Base-by-base conservation (phyloP, 2,329 filamentous ascomycete species). In the Nothophaeocryptopus gaeumannii region DNA sequence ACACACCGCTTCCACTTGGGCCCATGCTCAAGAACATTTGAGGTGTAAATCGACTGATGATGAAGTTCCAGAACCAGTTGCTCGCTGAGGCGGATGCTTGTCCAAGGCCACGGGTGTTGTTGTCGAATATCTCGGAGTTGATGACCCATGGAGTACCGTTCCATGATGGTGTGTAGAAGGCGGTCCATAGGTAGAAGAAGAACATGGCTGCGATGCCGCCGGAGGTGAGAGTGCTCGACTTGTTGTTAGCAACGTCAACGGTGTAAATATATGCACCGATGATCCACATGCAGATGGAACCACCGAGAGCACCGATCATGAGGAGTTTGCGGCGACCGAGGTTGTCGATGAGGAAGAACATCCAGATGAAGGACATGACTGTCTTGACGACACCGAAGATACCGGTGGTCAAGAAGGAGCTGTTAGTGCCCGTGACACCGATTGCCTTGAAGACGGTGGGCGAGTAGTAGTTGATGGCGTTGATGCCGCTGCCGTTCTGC, bases 381-480 rank as follows among this genome's bases (percentile, higher is more conserved):
- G 85, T 88, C 74, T 89, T 89, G 63, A 90, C 84, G 1, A 89
- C 82, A 41, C 86, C 87, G 59, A 88, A 90, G 55, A 90, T 81
- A 16, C 87, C 87, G 0, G 86, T 90, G 0, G 85, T 87, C 32
- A 86, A 70, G 54, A 85, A 75, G 10, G 76, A 75, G 4, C 76
- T 78, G 46, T 78, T 84, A 16, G 78, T 80, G 5, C 80, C 80
- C 1, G 69, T 76, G 11, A 87, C 72, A 11, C 84, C 84, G 35
- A 88, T 79, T 10, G 76, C 79, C 53, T 77, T 78, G 74, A 89
- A 88, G 8, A 89, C 79, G 0, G 80, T 85, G 0, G 85, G 85
- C 1, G 74, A 78, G 68, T 85, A 88, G 71, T 89, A 89, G 73
- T 89, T 89, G 72, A 88, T 84, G 14, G 86, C 85, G 59, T 89